Conservation (phyloP, 495 filamentous ascomycete species). For the Penicillium arizonense region DNA sequence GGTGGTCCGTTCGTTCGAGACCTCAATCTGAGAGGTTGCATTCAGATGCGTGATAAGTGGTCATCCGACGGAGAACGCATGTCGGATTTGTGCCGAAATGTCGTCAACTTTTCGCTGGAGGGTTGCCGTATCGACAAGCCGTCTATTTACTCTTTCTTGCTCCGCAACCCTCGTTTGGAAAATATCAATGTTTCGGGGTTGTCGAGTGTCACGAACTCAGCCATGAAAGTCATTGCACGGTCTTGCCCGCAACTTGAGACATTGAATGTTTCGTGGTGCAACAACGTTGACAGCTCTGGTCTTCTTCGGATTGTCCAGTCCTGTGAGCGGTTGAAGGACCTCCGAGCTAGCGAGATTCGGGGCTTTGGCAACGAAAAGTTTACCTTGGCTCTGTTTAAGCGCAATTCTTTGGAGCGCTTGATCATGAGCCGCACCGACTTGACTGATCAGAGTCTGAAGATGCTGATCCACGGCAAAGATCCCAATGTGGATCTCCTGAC, state of each 20-base stretch:
- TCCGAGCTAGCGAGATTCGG: constrained; percentile 77
- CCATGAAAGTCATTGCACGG: constrained; percentile 83
- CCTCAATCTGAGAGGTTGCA: constrained; percentile 78
- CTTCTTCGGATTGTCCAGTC: constrained; percentile 67
- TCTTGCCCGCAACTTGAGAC: constrained; percentile 77
- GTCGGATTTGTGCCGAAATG: constrained; percentile 76
- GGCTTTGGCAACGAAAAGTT: constrained; percentile 74
- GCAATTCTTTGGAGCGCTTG: constrained; percentile 78
- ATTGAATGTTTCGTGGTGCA: constrained; percentile 91
- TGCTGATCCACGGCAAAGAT: constrained; percentile 69
- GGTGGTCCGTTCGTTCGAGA: constrained; percentile 89
- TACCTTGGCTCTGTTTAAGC: constrained; percentile 67
- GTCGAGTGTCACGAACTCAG: constrained; percentile 73
- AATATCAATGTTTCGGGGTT: constrained; percentile 85
- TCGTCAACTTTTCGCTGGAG: constrained; percentile 83
- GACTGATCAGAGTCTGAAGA: constrained; percentile 66
- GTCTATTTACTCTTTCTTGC: constrained; percentile 76
- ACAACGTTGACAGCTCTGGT: constrained; percentile 79
- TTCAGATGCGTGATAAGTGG: constrained; percentile 78
- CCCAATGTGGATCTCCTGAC: constrained; percentile 78
- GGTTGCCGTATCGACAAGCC: constrained; percentile 81
- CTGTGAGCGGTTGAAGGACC: constrained; percentile 72
- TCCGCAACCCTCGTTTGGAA: constrained; percentile 70
- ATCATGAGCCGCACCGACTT: constrained; percentile 77
- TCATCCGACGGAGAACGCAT: constrained; percentile 64